phyloP scores from a whole-genome alignment of 148 eudicot genomes.

The Silene conica region DNA sequence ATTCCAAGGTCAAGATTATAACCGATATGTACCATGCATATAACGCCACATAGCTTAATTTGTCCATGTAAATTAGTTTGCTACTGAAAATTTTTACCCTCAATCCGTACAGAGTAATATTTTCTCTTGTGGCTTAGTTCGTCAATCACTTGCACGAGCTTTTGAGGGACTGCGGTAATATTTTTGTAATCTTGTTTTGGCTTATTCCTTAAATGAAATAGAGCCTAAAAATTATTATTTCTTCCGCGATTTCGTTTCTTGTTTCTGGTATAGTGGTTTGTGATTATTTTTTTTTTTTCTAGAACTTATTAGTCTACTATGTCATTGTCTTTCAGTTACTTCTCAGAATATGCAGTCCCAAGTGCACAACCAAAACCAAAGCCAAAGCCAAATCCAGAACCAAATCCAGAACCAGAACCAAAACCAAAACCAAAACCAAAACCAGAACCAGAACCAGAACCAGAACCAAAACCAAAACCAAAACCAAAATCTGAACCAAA shows the following conservation, averaged over 20 bases:
- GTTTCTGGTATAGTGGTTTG: not conserved
- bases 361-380: constrained; percentile 30
- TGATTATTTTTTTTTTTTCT: not conserved
- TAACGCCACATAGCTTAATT: not conserved
- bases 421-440: no score
- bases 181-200: no score
- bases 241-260: not conserved
- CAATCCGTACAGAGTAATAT: not conserved
- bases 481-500: no score
- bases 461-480: no score
- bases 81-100: not conserved
- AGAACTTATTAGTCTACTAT: constrained; percentile 8
- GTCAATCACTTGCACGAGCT: no score
- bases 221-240: not conserved
- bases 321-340: constrained; percentile 22
- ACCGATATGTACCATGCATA: not conserved
- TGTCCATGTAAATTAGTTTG: not conserved
- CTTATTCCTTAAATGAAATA: not conserved
- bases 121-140: not conserved
- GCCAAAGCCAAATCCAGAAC: no score
- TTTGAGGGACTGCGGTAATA: no score
- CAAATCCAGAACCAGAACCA: no score
- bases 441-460: no score
- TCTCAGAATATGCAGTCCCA: constrained; percentile 67
- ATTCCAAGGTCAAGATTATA: not conserved